These are phyloP conservation scores for Elongisporangium prolatum DNA, from an alignment of 352 stramenopile species.

Conservation along the genomic window DNA sequence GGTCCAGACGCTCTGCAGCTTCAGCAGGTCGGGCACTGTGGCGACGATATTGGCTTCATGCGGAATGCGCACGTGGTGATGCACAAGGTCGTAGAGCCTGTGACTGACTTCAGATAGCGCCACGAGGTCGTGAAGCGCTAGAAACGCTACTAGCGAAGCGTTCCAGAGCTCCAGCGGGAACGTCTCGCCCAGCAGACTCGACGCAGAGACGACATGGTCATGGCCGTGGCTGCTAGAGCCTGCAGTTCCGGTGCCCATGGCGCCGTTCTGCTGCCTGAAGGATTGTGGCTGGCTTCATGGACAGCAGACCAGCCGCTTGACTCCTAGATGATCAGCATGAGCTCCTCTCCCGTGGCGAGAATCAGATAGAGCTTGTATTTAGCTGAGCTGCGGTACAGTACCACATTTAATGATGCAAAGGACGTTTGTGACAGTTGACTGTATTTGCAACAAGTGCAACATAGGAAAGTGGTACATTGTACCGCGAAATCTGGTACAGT, in stretches of 20 bases:
- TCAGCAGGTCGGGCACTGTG: conserved; percentile 25
- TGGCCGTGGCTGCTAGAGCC: neutral
- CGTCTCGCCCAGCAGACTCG: conserved; percentile 18
- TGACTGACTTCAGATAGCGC: conserved; percentile 42
- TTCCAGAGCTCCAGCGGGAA: conserved; percentile 59
- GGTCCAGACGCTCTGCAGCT: conserved; percentile 34
- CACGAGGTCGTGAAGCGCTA: conserved; percentile 55
- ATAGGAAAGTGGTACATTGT: neutral
- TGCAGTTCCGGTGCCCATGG: neutral
- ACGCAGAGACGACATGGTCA: neutral
- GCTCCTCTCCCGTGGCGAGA: neutral
- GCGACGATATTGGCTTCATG: conserved; percentile 34
- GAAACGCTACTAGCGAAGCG: conserved; percentile 35
- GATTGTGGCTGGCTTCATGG: neutral
- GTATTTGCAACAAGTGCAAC: neutral
- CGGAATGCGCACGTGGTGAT: conserved; percentile 36
- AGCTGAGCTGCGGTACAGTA: neutral
- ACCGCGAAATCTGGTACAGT: neutral
- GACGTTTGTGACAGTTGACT: neutral
- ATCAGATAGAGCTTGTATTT: neutral
- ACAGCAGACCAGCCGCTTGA: neutral
- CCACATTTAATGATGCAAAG: neutral
- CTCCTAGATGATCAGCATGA: neutral
- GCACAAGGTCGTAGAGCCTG: conserved; percentile 47
- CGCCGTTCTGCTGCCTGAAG: neutral